phyloP scores from a whole-genome alignment of 2,329 filamentous ascomycete species.

The Colletotrichum graminicola region DNA sequence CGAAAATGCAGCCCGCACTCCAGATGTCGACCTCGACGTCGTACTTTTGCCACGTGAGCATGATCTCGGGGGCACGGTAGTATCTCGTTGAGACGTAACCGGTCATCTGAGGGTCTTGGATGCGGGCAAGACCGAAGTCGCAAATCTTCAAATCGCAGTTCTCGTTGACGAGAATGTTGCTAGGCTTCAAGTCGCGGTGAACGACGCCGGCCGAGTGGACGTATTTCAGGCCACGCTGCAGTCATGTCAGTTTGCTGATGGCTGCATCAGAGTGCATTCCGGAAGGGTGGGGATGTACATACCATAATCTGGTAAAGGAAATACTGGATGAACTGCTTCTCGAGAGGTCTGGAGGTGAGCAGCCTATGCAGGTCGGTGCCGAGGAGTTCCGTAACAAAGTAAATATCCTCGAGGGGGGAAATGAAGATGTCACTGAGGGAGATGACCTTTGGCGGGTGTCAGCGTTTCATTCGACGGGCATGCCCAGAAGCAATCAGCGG shows the following conservation, averaged over 20 bases:
- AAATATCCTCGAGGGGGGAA: constrained; percentile 97
- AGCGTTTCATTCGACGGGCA: constrained; percentile 40
- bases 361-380: constrained; percentile 97
- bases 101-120: constrained; percentile 99
- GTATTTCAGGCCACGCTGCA: constrained; percentile 95
- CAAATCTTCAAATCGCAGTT: constrained; percentile 99
- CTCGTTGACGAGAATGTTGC: constrained; percentile 99
- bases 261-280: neutral
- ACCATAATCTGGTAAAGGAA: constrained; percentile 99
- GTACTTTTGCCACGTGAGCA: constrained; percentile 99
- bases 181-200: constrained; percentile 96
- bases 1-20: constrained; percentile 99
- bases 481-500: neutral
- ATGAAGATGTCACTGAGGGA: constrained; percentile 99
- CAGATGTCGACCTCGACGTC: constrained; percentile 99
- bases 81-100: constrained; percentile 99
- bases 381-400: constrained; percentile 97
- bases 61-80: constrained; percentile 98
- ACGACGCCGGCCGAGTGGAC: constrained; percentile 98
- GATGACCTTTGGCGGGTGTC: constrained; percentile 76
- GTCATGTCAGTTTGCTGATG: constrained; percentile 34
- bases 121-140: constrained; percentile 96
- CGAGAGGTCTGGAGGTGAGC: constrained; percentile 92
- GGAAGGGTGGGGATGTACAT: constrained; percentile 50
- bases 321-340: constrained; percentile 99